Conservation (phyloP, 106 monocot genomes). For the Dioscorea alata region DNA sequence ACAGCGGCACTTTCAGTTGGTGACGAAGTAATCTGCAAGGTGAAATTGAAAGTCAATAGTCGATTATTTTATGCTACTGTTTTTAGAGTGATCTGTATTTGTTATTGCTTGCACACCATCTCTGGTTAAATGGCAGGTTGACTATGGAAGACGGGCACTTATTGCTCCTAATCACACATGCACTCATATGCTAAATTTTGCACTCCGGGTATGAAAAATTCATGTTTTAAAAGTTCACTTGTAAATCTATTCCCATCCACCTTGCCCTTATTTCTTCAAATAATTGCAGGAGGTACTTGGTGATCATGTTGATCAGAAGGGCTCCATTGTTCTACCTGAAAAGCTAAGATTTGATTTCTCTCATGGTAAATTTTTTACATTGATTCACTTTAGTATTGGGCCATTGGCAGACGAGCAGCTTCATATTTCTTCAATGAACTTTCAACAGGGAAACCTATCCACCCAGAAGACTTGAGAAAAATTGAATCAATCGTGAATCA, state of each 20-base stretch:
- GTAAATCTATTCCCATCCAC: background rate
- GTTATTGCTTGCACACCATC: too few species aligned
- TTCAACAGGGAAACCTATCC: constrained; percentile 81
- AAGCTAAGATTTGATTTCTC: constrained; percentile 96
- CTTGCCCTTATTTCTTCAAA: background rate
- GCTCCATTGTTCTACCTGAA: constrained; percentile 98
- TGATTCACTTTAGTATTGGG: background rate
- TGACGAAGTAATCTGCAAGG: constrained; percentile 82
- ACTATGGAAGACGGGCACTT: constrained; percentile 69
- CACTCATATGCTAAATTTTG: constrained; percentile 98
- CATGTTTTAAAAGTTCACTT: background rate
- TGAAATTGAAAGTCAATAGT: constrained; percentile 6
- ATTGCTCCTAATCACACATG: constrained; percentile 99
- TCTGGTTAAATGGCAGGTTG: constrained; percentile 54
- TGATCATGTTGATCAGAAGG: constrained; percentile 97
- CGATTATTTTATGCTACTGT: background rate
- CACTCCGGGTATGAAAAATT: constrained; percentile 61
- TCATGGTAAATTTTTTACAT: constrained; percentile 50
- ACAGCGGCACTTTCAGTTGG: constrained; percentile 44
- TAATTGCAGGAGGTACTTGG: constrained; percentile 81
- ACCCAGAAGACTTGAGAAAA: constrained; percentile 75
- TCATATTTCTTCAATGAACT: background rate
- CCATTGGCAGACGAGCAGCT: background rate
- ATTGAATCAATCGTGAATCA: constrained; percentile 92
- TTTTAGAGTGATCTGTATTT: background rate